Conservation (phyloP, 495 filamentous ascomycete genomes). For the Tuber melanosporum region DNA sequence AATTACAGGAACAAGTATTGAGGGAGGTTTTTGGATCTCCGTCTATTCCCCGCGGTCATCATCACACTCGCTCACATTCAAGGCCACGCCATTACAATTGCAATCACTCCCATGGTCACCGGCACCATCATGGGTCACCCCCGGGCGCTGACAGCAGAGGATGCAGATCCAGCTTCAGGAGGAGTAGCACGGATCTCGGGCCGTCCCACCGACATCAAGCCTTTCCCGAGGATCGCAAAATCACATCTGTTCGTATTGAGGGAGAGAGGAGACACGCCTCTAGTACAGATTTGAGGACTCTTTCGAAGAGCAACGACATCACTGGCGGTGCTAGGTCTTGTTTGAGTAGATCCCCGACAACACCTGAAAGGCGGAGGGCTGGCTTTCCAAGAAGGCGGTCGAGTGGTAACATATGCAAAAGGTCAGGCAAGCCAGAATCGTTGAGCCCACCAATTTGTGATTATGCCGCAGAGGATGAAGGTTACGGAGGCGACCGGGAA, state of each 20-base stretch:
- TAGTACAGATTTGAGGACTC: constrained; percentile 29
- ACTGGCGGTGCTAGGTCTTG: constrained; percentile 3
- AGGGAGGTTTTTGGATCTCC: constrained; percentile 88
- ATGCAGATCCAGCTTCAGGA: constrained; percentile 19
- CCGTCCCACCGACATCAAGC: constrained; percentile 17
- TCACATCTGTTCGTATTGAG: constrained; percentile 31
- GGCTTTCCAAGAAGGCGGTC: constrained; percentile 30
- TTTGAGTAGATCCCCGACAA: constrained; percentile 15
- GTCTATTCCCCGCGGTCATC: constrained; percentile 61
- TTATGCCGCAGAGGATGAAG: constrained; percentile 54
- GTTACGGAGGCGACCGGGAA: constrained; percentile 71
- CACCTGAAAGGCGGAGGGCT: constrained; percentile 1
- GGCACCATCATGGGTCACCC: constrained; percentile 41
- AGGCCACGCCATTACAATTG: constrained; percentile 57
- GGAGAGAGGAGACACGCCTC: constrained; percentile 32
- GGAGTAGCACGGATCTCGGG: constrained; percentile 35
- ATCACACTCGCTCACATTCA: constrained; percentile 50
- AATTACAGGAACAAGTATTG: constrained; percentile 82
- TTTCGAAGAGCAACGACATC: constrained; percentile 18
- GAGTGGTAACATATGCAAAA: constrained; percentile 29
- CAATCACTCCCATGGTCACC: constrained; percentile 50
- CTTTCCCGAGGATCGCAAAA: constrained; percentile 29
- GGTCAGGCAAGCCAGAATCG: constrained; percentile 18
- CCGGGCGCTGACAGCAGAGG: not conserved
- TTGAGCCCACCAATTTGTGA: constrained; percentile 20